phyloP scores from a whole-genome alignment of 495 filamentous ascomycete genomes.

The Aeminium ludgeri region DNA sequence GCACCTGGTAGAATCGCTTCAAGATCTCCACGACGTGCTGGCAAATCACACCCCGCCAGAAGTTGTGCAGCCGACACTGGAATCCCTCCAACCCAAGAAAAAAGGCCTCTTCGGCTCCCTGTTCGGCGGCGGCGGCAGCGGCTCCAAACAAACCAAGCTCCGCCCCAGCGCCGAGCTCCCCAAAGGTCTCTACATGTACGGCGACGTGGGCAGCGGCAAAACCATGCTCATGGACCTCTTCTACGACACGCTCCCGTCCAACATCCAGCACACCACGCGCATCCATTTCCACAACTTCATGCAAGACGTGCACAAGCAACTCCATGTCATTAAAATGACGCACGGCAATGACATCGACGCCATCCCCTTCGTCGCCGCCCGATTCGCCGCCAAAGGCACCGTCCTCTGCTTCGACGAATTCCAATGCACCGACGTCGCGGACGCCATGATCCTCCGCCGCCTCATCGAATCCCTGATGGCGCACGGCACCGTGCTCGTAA shows the following conservation, averaged over 20 bases:
- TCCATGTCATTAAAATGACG: conserved; percentile 77
- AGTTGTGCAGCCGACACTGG: conserved; percentile 60
- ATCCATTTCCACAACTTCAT: conserved; percentile 99
- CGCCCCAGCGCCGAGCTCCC: conserved; percentile 52
- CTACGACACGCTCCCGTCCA: conserved; percentile 74
- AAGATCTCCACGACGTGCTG: conserved; percentile 76
- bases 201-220: conserved; percentile 94
- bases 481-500: conserved; percentile 89
- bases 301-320: conserved; percentile 88
- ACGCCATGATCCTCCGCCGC: conserved; percentile 91
- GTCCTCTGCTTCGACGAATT: conserved; percentile 98
- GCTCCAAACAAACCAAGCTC: conserved; percentile 18
- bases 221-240: conserved; percentile 99
- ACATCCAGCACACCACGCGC: conserved; percentile 71
- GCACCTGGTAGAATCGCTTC: conserved; percentile 73
- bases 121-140: conserved; percentile 41
- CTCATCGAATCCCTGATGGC: conserved; percentile 81
- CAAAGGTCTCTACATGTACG: conserved; percentile 84
- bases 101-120: conserved; percentile 51
- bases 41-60: conserved; percentile 51
- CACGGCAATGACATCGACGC: conserved; percentile 85
- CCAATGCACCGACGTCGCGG: conserved; percentile 95
- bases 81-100: conserved; percentile 44
- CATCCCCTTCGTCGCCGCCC: conserved; percentile 80
- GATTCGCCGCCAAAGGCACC: conserved; percentile 68